Base-by-base conservation (phyloP, 768 basidiomycete species). In the Fistulinella prunicolor region DNA sequence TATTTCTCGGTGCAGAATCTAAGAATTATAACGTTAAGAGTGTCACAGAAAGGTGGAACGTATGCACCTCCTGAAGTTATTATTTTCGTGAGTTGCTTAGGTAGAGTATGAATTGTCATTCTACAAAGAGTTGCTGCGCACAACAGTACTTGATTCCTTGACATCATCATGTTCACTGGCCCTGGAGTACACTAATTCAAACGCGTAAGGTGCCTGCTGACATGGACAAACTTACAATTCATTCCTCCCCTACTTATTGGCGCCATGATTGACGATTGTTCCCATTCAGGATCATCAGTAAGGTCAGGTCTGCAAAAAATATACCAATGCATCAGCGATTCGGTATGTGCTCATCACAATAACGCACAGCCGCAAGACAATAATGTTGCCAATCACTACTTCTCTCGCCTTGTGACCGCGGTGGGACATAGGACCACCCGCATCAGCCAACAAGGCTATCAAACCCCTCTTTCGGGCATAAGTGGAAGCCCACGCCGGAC, bases 81-180 rank as follows among this genome's bases (percentile, higher is more conserved):
- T 28, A 28, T 12, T 8, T 44, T 58, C 22, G 35, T 17, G 36
- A 53, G 62, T 34, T 56, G 62, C 50, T 61, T 68, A 9, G 82
- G 83, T 22, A 80, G 62, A 34, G 61, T 38, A 48, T 82, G 73
- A 3, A 81, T 63, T 20, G 73, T 61, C 20, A 68, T 72, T 54
- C 69, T 70, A 23, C 70, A 53, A 29, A 78, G 70, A 2, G 83
- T 75, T 4, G 77, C 53, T 8, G 77, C 74, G 55, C 80, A 84
- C 9, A 87, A 50, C 34, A 87, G 69, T 10, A 70, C 64, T 42
- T 73, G 67, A 55, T 85, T 88, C 26, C 78, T 86, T 5, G 89
- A 90, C 3, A 75, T 45, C 1, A 67, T 65, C 14, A 77, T 74
- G 50, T 72, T 75, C 22, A 82, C 60, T 4, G 86, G 83, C 47